phyloP scores from a whole-genome alignment of 106 monocot species.

The Allium fistulosum region DNA sequence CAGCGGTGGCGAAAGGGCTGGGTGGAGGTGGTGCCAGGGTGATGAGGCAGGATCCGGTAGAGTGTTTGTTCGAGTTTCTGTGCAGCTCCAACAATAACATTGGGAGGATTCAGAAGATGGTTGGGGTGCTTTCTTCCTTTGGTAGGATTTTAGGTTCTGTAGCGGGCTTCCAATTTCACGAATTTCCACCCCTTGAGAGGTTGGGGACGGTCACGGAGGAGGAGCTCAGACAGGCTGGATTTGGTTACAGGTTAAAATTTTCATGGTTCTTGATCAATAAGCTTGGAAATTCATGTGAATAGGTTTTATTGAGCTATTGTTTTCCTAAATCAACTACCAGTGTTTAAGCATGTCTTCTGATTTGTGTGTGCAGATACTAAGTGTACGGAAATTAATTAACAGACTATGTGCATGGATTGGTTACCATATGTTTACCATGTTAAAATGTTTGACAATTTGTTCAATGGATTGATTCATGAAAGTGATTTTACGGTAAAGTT shows the following conservation, averaged over 20 bases:
- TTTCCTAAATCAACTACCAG: too few relatives aligned
- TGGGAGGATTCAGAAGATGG: constrained; percentile 89
- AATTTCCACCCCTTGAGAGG: constrained; percentile 66
- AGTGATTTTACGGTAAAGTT: too few relatives aligned
- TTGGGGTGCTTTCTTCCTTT: constrained; percentile 44
- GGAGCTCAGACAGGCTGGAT: constrained; percentile 77
- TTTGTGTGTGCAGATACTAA: too few relatives aligned
- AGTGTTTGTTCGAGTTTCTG: constrained; percentile 91
- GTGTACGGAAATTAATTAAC: too few relatives aligned
- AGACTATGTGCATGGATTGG: too few relatives aligned
- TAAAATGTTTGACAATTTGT: too few relatives aligned
- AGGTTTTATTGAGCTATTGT: neutral
- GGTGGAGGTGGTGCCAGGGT: constrained; percentile 78
- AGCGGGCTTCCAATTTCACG: constrained; percentile 57
- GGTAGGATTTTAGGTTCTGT: constrained; percentile 65
- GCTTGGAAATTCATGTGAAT: neutral
- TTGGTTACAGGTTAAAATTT: constrained; percentile 71
- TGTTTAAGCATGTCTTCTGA: too few relatives aligned
- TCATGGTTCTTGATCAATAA: neutral
- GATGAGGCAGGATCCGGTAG: constrained; percentile 88
- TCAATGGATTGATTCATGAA: too few relatives aligned
- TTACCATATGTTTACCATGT: too few relatives aligned
- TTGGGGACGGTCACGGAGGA: constrained; percentile 54
- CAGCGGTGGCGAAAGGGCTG: constrained; percentile 36
- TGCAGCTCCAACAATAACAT: constrained; percentile 98